These are phyloP conservation scores for Psilocybe azurescens DNA, from an alignment of 768 basidiomycete genomes.

Conservation along the genomic window DNA sequence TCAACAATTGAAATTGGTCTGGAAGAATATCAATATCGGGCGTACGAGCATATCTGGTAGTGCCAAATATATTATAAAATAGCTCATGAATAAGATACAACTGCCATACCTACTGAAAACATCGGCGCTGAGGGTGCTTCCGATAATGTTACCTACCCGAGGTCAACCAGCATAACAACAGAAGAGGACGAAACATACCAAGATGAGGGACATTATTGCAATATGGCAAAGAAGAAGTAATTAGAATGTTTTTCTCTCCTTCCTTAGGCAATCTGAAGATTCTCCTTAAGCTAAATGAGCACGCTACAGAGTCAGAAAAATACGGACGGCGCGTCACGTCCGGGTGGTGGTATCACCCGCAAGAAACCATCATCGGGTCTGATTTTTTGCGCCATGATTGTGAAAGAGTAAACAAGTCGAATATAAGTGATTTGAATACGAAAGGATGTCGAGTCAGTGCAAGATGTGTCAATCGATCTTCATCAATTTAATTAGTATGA, in stretches of 20 bases:
- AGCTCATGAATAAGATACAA: neutral
- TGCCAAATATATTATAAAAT: conserved; percentile 3
- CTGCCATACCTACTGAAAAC: conserved; percentile 87
- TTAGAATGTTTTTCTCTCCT: conserved; percentile 86
- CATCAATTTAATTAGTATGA: conserved; percentile 16
- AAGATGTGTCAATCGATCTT: conserved; percentile 9
- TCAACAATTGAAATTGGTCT: neutral
- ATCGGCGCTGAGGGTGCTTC: conserved; percentile 96
- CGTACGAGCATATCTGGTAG: conserved; percentile 65
- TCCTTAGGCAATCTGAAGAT: conserved; percentile 66
- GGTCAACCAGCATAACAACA: neutral
- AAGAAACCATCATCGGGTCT: conserved; percentile 55
- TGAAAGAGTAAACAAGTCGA: neutral
- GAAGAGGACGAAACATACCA: conserved; percentile 49
- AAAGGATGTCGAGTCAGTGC: conserved; percentile 10
- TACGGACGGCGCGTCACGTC: conserved; percentile 53
- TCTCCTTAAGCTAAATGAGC: conserved; percentile 16
- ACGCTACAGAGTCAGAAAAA: conserved; percentile 14
- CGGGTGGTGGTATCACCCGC: conserved; percentile 57
- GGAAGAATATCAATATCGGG: conserved; percentile 7
- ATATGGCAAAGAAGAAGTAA: conserved; percentile 95
- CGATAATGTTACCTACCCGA: conserved; percentile 81
- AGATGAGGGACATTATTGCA: conserved; percentile 98
- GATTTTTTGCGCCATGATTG: conserved; percentile 58
- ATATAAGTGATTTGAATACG: conserved; percentile 5